Evolutionary conservation across 495 filamentous ascomycete species (phyloP).

Genomic region (Hypoxylon lienhwacheense): DNA sequence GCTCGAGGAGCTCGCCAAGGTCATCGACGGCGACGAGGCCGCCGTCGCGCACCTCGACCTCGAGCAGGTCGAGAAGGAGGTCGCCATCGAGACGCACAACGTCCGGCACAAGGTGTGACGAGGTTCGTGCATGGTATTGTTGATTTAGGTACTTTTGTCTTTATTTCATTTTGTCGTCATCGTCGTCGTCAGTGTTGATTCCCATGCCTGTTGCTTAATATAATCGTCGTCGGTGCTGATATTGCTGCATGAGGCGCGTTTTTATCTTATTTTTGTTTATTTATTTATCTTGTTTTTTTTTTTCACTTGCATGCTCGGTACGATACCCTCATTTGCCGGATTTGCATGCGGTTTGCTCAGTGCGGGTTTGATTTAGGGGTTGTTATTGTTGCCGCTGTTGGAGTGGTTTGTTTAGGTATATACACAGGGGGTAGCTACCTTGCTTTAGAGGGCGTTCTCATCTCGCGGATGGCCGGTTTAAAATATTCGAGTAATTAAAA

Average conservation of each 20-base stretch:
- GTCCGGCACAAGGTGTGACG: constrained; percentile 30
- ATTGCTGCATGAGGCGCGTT: constrained; percentile 20
- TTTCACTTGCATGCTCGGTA: constrained; percentile 29
- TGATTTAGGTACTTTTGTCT: not conserved
- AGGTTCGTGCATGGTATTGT: not conserved
- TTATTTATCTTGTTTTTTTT: no score
- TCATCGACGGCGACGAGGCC: constrained; percentile 62
- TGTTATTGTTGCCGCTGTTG: no score
- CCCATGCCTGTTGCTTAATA: constrained; percentile 9
- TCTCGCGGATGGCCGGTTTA: constrained; percentile 5
- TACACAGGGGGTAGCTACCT: constrained; percentile 1
- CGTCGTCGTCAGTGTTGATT: not conserved
- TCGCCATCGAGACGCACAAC: constrained; percentile 38
- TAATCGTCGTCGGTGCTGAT: constrained; percentile 9
- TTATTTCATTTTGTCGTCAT: not conserved
- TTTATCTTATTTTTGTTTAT: no score
- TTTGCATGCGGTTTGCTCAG: constrained; percentile 24
- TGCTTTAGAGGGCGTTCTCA: constrained; percentile 1
- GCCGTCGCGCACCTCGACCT: constrained; percentile 49
- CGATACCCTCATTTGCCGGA: constrained; percentile 32
- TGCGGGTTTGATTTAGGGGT: no score
- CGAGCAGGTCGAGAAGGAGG: constrained; percentile 44
- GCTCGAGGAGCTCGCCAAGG: constrained; percentile 65
- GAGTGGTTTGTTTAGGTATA: constrained; percentile 17
- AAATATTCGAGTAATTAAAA: constrained; percentile 16